Percentiles rank a stretch among this genome's conserved stretches.
phyloP scores from a whole-genome alignment of 768 basidiomycete genomes.

The Macrocybe gigantea region DNA sequence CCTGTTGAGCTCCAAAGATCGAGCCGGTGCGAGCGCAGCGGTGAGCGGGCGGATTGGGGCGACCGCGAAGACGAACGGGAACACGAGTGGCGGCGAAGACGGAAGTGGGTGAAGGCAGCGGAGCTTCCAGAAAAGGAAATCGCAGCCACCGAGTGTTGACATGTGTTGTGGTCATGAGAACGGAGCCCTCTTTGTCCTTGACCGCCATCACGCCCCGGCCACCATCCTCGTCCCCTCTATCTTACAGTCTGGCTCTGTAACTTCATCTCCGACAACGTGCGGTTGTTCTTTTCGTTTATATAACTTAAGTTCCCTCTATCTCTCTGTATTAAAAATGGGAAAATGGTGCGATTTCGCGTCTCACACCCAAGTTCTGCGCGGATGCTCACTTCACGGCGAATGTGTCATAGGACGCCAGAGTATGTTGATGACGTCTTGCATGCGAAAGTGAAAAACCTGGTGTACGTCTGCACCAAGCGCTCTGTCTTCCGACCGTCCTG shows the following conservation, averaged over 20 bases:
- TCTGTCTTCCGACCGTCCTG: slow-evolving; percentile 1
- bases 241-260: slow-evolving; percentile 1
- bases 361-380: slow-evolving; percentile 6
- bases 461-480: slow-evolving; percentile 43
- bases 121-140: slow-evolving; percentile 12
- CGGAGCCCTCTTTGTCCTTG: slow-evolving; percentile 19
- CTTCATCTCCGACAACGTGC: not conserved
- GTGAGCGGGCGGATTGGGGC: slow-evolving; percentile 11
- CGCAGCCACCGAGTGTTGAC: slow-evolving; percentile 26
- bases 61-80: slow-evolving; percentile 27
- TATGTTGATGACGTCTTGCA: slow-evolving; percentile 70
- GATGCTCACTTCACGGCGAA: slow-evolving; percentile 7
- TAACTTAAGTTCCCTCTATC: slow-evolving; percentile 17
- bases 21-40: slow-evolving; percentile 21
- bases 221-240: not conserved
- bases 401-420: slow-evolving; percentile 54
- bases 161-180: slow-evolving; percentile 22
- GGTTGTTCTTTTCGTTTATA: slow-evolving; percentile 3
- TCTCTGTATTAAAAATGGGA: slow-evolving; percentile 44
- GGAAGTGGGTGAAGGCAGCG: slow-evolving; percentile 6
- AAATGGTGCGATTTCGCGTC: slow-evolving; percentile 48
- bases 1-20: slow-evolving; percentile 65
- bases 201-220: slow-evolving; percentile 24
- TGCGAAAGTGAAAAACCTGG: slow-evolving; percentile 69
- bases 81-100: slow-evolving; percentile 30